A percentile compares a stretch with the other conserved stretches of the same genome.
phyloP scores from a whole-genome alignment of 805 yeast genomes.

The Kodamaea neixiangensis region DNA sequence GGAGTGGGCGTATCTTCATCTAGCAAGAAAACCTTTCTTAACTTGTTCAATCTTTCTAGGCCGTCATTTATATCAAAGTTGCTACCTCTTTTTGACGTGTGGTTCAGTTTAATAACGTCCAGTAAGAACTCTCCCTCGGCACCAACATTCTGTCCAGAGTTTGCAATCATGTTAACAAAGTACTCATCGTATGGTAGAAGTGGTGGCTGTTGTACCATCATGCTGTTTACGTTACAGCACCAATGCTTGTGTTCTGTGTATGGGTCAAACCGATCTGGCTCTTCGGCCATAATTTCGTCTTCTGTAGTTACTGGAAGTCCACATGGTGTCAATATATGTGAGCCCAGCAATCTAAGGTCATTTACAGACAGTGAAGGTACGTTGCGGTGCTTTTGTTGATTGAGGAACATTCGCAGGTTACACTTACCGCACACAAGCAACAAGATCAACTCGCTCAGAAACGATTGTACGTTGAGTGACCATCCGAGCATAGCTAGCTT shows the following conservation, averaged over 20 bases:
- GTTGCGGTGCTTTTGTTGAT: conserved; percentile 10
- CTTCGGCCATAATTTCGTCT: conserved; percentile 10
- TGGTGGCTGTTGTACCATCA: conserved; percentile 12
- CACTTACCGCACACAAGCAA: conserved; percentile 39
- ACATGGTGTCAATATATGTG: conserved; percentile 33
- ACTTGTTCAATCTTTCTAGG: conserved; percentile 33
- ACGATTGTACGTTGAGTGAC: conserved; percentile 35
- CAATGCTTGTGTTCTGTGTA: conserved; percentile 35
- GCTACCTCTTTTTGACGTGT: conserved; percentile 17
- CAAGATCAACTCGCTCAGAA: conserved; percentile 26
- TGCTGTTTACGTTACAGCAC: conserved; percentile 29
- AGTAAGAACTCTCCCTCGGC: conserved; percentile 19
- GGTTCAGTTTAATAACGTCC: background rate
- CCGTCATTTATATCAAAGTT: conserved; percentile 35
- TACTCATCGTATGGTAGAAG: conserved; percentile 18
- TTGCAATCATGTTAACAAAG: conserved; percentile 23
- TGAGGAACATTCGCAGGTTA: conserved; percentile 35
- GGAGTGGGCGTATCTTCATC: background rate
- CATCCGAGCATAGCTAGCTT: conserved; percentile 41
- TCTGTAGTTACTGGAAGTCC: conserved; percentile 23
- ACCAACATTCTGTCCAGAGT: conserved; percentile 26
- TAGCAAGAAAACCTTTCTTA: conserved; percentile 35
- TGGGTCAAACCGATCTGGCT: conserved; percentile 19
- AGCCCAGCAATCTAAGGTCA: conserved; percentile 19
- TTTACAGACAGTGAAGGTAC: conserved; percentile 2